Base-by-base conservation (phyloP, 352 stramenopile species). In the Lagenidium sp. region DNA sequence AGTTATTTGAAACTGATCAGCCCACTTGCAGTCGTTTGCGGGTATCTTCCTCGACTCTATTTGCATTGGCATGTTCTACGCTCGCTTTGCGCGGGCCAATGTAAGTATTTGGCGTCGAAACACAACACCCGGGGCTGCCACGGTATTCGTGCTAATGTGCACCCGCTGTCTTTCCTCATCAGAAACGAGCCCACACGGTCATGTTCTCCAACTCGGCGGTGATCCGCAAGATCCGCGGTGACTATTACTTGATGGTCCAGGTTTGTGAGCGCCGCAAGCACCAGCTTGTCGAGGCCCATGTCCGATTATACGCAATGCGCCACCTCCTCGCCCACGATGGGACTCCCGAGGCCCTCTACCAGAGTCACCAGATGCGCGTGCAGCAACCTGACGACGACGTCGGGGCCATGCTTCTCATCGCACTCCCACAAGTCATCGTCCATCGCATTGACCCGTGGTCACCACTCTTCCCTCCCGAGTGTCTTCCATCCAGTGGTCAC, bases 221-320 rank as follows among this genome's bases (percentile, higher is more conserved):
- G 21, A 92, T 96, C 59, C 85, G 85, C 25, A 79, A 85, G 54
- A 94, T 96, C 44, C 81, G 84, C 11, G 85, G 85, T 4, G 67
- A 91, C 32, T 94, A 81, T 50, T 95, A 94, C 68, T 82, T 96
- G 37, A 96, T 96, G 83, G 84, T 95, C 47, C 85, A 96, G 41
- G 75, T 88, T 1, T 96, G 85, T 40, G 85, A 96, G 49, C 66
- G 82, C 24, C 75, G 85, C 21, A 94, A 94, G 44, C 82, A 95
- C 41, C 85, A 96, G 46, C 76, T 94, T 15, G 77, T 88, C 2
- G 81, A 94, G 39, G 81, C 78, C 4, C 81, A 94, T 48, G 73
- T 94, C 16, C 78, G 81, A 8, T 44, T 87, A 10, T 94, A 94
- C 50, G 77, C 78, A n/a, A 74, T 94, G 28, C 71, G 74, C 5